Conservation (phyloP, 768 basidiomycete genomes). For the Erythrobasidium yunnanense region DNA sequence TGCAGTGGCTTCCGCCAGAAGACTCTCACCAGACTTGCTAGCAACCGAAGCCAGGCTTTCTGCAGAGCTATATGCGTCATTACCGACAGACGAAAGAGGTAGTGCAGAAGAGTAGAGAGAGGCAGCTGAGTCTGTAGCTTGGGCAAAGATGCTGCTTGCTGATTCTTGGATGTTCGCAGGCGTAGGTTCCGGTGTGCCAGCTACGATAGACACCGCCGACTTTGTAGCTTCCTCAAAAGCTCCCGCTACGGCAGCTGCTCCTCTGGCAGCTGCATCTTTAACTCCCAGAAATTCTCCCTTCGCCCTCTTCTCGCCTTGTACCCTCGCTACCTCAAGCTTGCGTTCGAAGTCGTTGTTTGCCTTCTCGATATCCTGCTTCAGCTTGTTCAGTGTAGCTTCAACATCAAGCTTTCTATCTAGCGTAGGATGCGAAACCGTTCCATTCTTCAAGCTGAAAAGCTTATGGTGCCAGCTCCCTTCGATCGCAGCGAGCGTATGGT, state of each 20-base stretch:
- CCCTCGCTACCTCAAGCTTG: not conserved
- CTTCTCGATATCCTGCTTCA: slow-evolving; percentile 1
- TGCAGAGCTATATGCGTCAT: not conserved
- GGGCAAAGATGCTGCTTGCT: not conserved
- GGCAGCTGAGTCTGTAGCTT: slow-evolving; percentile 1
- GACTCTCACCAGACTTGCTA: no score
- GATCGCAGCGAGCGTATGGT: slow-evolving; percentile 10
- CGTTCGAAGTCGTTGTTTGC: not conserved
- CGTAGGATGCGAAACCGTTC: slow-evolving; percentile 1
- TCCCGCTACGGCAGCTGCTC: not conserved
- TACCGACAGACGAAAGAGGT: not conserved
- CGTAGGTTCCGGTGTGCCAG: slow-evolving; percentile 2
- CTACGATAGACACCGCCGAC: not conserved
- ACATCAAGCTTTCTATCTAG: slow-evolving; percentile 14
- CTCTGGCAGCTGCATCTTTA: not conserved
- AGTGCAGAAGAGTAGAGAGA: not conserved
- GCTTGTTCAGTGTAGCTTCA: not conserved
- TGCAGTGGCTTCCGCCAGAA: no score
- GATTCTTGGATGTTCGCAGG: slow-evolving; percentile 4
- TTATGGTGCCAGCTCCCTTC: slow-evolving; percentile 19
- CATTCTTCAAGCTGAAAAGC: slow-evolving; percentile 1
- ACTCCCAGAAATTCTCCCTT: slow-evolving; percentile 19
- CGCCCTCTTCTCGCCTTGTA: not conserved
- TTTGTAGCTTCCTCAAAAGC: not conserved
- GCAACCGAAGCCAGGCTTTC: not conserved